Evolutionary conservation across 2,329 filamentous ascomycete genomes (phyloP).

Genomic region (Monosporascus sp.): DNA sequence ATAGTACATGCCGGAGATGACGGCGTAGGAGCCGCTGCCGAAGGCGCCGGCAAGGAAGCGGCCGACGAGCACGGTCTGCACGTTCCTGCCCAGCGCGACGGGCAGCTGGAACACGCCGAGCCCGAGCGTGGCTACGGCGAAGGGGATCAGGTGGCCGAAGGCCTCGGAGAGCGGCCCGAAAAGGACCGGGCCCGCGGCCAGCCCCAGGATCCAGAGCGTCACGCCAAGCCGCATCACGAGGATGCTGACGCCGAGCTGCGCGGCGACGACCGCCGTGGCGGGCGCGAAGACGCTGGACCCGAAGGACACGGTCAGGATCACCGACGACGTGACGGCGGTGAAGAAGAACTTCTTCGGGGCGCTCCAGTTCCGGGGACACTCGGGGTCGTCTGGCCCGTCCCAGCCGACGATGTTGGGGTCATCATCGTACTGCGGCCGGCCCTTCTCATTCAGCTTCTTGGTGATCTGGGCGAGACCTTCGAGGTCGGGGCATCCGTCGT

Average conservation of each 20-base stretch:
- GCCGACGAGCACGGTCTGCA: conserved; percentile 11
- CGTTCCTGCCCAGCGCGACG: conserved; percentile 10
- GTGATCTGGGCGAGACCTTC: neutral
- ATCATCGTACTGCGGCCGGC: neutral
- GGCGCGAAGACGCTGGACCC: conserved; percentile 14
- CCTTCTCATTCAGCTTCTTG: neutral
- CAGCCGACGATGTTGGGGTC: conserved; percentile 6
- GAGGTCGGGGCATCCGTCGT: neutral
- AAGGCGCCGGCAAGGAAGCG: conserved; percentile 16
- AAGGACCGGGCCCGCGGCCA: conserved; percentile 10
- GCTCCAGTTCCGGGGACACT: conserved; percentile 12
- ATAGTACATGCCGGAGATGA: conserved; percentile 12
- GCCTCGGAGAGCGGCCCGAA: conserved; percentile 10
- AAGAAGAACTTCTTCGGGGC: conserved; percentile 7
- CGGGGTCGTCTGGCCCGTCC: conserved; percentile 13
- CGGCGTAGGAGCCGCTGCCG: conserved; percentile 6
- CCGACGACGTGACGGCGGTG: conserved; percentile 7
- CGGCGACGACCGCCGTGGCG: conserved; percentile 6
- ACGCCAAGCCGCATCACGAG: conserved; percentile 12
- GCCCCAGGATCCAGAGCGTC: conserved; percentile 9
- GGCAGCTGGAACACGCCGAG: conserved; percentile 14
- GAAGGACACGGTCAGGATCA: conserved; percentile 11
- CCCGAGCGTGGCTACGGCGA: conserved; percentile 8
- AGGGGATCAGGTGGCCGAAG: conserved; percentile 10
- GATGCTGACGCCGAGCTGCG: conserved; percentile 7